Percentiles rank a stretch among this genome's conserved stretches.
phyloP scores from a whole-genome alignment of 2,329 filamentous ascomycete genomes.

The Dothistroma pini region DNA sequence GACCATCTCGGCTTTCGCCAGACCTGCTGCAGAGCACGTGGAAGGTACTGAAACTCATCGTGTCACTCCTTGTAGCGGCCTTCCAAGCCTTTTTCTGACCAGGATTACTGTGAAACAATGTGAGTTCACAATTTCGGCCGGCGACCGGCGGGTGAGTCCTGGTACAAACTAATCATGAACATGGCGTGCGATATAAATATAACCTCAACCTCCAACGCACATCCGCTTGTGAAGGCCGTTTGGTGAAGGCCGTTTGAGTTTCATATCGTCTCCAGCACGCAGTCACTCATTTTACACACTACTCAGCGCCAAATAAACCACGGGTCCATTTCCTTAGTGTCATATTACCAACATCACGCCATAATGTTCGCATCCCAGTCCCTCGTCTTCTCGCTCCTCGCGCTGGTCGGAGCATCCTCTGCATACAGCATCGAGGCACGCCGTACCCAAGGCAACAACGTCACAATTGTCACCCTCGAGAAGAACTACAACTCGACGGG shows the following conservation, averaged over 20 bases:
- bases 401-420: background rate
- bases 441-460: conserved; percentile 6
- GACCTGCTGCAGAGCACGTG: no score
- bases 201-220: background rate
- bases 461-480: conserved; percentile 11
- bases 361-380: background rate
- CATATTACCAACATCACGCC: background rate
- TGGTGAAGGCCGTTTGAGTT: background rate
- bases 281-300: background rate
- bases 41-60: background rate
- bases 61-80: background rate
- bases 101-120: background rate
- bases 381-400: background rate
- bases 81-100: background rate
- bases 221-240: background rate
- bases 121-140: background rate
- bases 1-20: no score
- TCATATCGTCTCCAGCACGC: background rate
- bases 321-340: background rate
- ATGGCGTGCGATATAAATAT: background rate
- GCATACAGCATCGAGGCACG: background rate
- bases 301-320: background rate
- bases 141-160: background rate
- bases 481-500: conserved; percentile 17
- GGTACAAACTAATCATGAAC: background rate